Evolutionary conservation across 371 early-diverging fungal species (phyloP).

Genomic region (Actinomucor elegans): DNA sequence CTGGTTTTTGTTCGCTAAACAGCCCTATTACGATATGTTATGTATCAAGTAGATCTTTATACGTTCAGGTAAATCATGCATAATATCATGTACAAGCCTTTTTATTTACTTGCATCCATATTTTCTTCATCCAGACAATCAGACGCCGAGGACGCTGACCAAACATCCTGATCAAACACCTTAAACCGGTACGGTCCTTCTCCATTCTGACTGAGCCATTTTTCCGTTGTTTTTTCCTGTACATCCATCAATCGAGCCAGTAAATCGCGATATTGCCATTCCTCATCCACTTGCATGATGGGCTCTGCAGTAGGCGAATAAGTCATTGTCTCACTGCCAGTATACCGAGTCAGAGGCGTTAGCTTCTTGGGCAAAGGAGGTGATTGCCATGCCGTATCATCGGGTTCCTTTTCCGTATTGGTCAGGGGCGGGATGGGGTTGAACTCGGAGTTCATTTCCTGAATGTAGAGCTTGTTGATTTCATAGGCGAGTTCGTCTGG

Average conservation of each 20-base stretch:
- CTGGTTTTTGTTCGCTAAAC: too few relatives aligned
- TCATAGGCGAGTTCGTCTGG: slow-evolving; percentile 7
- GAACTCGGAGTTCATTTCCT: slow-evolving; percentile 24
- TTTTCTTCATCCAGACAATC: too few relatives aligned
- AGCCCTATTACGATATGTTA: too few relatives aligned
- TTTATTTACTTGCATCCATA: too few relatives aligned
- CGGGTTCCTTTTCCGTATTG: neutral
- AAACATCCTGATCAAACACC: neutral
- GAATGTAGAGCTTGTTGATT: slow-evolving; percentile 22
- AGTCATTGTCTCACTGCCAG: neutral
- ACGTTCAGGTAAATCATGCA: too few relatives aligned
- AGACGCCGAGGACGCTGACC: too few relatives aligned
- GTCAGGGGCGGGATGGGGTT: neutral
- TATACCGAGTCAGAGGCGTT: neutral
- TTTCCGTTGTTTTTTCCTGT: slow-evolving; percentile 4
- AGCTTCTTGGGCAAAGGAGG: neutral
- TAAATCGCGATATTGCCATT: neutral
- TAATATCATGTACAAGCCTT: too few relatives aligned
- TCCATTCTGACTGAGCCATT: neutral
- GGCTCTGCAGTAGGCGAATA: neutral
- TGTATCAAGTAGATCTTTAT: too few relatives aligned
- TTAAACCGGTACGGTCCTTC: neutral
- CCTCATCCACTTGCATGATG: neutral
- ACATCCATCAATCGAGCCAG: neutral
- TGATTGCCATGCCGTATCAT: neutral